A percentile compares a stretch with the other conserved stretches of the same genome.
Conservation (phyloP, 495 filamentous ascomycete genomes). For the Aspergillus sparsus region DNA sequence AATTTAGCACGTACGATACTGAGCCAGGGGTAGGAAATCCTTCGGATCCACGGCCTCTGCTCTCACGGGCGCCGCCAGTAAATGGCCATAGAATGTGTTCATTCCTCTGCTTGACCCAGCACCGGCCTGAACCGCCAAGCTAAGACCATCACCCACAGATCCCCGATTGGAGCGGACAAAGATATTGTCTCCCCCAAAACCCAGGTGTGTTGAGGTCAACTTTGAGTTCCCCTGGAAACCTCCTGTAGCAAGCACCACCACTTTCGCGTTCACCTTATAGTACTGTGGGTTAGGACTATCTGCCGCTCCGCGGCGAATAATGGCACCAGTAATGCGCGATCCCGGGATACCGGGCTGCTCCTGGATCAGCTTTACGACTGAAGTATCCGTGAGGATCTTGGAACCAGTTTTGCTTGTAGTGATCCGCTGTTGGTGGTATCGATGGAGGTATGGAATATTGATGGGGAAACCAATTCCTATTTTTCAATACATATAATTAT, state of each 20-base stretch:
- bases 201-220: slow-evolving; percentile 25
- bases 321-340: slow-evolving; percentile 25
- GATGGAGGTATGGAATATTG: slow-evolving; percentile 27
- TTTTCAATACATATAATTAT: not conserved
- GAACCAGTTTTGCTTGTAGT: slow-evolving; percentile 21
- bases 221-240: slow-evolving; percentile 28
- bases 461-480: slow-evolving; percentile 32
- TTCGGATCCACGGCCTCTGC: slow-evolving; percentile 25
- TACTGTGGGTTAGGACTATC: slow-evolving; percentile 2
- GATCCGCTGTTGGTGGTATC: slow-evolving; percentile 17
- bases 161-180: slow-evolving; percentile 33
- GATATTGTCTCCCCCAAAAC: slow-evolving; percentile 29
- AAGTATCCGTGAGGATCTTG: slow-evolving; percentile 22
- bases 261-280: slow-evolving; percentile 24
- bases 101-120: slow-evolving; percentile 29
- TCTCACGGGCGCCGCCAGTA: slow-evolving; percentile 26
- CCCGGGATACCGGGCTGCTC: slow-evolving; percentile 22
- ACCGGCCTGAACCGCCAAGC: slow-evolving; percentile 21
- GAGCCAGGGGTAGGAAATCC: slow-evolving; percentile 30
- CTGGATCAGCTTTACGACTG: slow-evolving; percentile 28
- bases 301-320: slow-evolving; percentile 15
- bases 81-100: slow-evolving; percentile 32
- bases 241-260: slow-evolving; percentile 30
- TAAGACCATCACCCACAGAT: slow-evolving; percentile 30
- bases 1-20: slow-evolving; percentile 25